Base-by-base conservation (phyloP, 1,139 yeast genomes). In the Sugiyamaella neomexicana region DNA sequence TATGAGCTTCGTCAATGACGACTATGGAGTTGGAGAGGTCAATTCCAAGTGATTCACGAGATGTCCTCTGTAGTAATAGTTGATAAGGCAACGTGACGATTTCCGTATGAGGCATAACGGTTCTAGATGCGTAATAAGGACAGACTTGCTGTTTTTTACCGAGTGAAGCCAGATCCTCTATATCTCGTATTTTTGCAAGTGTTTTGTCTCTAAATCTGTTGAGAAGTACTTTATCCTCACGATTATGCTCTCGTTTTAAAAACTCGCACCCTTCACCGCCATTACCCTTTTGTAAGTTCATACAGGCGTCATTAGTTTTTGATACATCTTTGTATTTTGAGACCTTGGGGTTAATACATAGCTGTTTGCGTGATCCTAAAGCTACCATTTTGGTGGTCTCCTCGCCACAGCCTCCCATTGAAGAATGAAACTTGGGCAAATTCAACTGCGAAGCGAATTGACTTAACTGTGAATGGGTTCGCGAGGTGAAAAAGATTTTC, bases 1-100 rank as follows among this genome's bases (percentile, higher is more conserved):
- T 91, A 67, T 91, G 99, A 0, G 98, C 98, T 66, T 91, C 99
- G 67, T 91, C 99, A 38, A 91, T 85, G 2, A 93, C 80, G 0
- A 93, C 80, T 5, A 91, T 79, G 0, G 93, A 78, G 57, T 82
- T 79, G 51, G 79, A 77, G 13, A 91, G 66, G 48, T 83, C 77
- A 5, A 91, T 67, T 1, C 82, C 81, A 48, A 89, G 69, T 0
- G 83, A 73, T 2, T 77, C 75, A 62, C 97, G 75, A 0, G 96
- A 79, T 2, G 80, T 74, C 38, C 77, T 79, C 50, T 86, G 88
- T 1, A 91, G 69, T 10, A 93, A 68, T 65, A 89, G 75, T 64
- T 90, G 97, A 64, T 91, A 91, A 0, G 99, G 98, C 43, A 93
- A 71, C 0, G 97, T 85, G 1, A 91, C 75, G 0, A 91, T 80